Percentiles rank a stretch among this genome's conserved stretches.
Evolutionary conservation across 495 filamentous ascomycete genomes (phyloP).

Genomic region (Evernia prunastri): DNA sequence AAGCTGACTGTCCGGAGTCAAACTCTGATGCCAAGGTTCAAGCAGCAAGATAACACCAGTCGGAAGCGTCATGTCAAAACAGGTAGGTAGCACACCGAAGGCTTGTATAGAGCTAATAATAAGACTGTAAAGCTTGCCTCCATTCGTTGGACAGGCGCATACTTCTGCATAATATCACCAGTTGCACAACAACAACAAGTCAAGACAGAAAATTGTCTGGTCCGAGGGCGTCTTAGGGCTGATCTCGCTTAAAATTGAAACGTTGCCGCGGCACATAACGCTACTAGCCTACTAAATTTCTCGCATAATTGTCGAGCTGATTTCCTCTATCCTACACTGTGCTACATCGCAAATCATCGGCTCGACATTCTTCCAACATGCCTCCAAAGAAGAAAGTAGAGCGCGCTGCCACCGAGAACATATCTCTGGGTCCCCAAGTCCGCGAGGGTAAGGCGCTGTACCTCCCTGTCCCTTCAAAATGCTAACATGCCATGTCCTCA

Average conservation of each 20-base stretch:
- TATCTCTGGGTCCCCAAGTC: conserved; percentile 93
- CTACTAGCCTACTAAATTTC: no score
- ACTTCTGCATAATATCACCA: no score
- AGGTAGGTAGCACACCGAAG: neutral
- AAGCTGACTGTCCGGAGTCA: no score
- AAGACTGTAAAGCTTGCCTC: no score
- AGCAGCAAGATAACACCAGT: neutral
- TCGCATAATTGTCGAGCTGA: neutral
- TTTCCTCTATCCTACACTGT: conserved; percentile 40
- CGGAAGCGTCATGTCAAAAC: neutral
- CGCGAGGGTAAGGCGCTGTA: conserved; percentile 62
- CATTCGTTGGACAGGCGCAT: neutral
- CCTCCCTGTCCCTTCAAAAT: neutral
- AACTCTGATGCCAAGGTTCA: neutral
- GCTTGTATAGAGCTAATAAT: neutral
- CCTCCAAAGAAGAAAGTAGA: conserved; percentile 75
- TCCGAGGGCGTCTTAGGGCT: neutral
- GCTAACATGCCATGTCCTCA: conserved; percentile 28
- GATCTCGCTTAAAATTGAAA: neutral
- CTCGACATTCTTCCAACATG: conserved; percentile 47
- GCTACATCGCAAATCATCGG: conserved; percentile 31
- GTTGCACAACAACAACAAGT: no score
- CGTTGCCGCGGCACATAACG: conserved; percentile 12
- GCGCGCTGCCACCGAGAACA: conserved; percentile 82
- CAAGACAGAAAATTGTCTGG: neutral